phyloP scores from a whole-genome alignment of 2,329 filamentous ascomycete genomes.

The Cladosporium sp. region DNA sequence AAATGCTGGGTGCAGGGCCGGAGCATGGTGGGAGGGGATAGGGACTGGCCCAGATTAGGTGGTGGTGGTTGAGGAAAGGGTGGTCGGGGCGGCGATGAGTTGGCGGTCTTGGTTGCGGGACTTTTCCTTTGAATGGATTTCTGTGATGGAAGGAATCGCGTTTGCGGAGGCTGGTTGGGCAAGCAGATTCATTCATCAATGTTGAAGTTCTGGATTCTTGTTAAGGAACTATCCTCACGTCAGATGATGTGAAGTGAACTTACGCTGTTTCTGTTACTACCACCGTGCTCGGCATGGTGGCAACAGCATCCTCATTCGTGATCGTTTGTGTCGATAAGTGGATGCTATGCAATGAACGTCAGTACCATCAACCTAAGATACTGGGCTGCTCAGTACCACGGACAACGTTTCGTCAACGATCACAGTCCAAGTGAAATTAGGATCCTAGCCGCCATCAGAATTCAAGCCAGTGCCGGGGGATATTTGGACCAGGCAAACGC shows the following conservation, averaged over 20 bases:
- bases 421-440: not conserved
- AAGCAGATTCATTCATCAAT: too few relatives aligned
- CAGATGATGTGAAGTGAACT: too few relatives aligned
- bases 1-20: not conserved
- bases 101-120: too few relatives aligned
- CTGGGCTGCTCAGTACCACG: not conserved
- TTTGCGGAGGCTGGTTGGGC: too few relatives aligned
- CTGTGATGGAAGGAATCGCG: too few relatives aligned
- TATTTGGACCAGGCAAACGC: too few relatives aligned
- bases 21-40: not conserved
- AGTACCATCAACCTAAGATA: not conserved
- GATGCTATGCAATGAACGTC: not conserved
- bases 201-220: too few relatives aligned
- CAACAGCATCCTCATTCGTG: not conserved
- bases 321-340: not conserved
- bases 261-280: not conserved
- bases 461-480: not conserved
- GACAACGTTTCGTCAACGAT: slow-evolving; percentile 1
- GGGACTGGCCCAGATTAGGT: not conserved
- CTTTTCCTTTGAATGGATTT: not conserved
- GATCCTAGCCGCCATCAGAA: not conserved
- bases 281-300: not conserved
- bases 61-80: not conserved
- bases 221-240: too few relatives aligned
- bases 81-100: not conserved